phyloP scores from a whole-genome alignment of 2,329 filamentous ascomycete species.

The Cadophora luteo-olivacea region DNA sequence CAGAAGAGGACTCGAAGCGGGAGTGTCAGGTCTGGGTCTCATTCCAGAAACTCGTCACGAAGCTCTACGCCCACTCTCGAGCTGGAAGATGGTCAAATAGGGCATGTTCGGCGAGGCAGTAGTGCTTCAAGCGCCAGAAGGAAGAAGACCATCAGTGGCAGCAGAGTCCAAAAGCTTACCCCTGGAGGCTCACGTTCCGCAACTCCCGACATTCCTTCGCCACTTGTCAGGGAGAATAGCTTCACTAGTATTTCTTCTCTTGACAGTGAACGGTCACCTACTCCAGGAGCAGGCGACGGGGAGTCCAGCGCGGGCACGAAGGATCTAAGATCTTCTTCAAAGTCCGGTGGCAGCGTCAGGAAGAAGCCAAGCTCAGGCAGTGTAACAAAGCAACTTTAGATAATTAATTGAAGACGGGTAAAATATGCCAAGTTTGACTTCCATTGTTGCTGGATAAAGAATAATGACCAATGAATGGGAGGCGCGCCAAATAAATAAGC shows the following conservation, averaged over 20 bases:
- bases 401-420: slow-evolving; percentile 3
- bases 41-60: slow-evolving; percentile 46
- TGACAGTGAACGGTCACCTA: slow-evolving; percentile 39
- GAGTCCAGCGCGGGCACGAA: slow-evolving; percentile 27
- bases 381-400: slow-evolving; percentile 32
- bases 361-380: slow-evolving; percentile 27
- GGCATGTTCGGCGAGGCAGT: slow-evolving; percentile 40
- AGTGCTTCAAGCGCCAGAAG: slow-evolving; percentile 40
- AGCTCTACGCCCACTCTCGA: slow-evolving; percentile 45
- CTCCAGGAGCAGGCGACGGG: slow-evolving; percentile 33
- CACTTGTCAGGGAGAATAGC: slow-evolving; percentile 42
- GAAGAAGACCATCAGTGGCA: slow-evolving; percentile 37
- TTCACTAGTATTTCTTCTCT: slow-evolving; percentile 41
- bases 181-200: slow-evolving; percentile 40
- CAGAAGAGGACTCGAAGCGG: slow-evolving; percentile 40
- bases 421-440: background rate
- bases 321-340: slow-evolving; percentile 28
- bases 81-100: slow-evolving; percentile 38
- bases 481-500: background rate
- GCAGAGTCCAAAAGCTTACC: slow-evolving; percentile 36
- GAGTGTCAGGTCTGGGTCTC: slow-evolving; percentile 42
- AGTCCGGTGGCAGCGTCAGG: slow-evolving; percentile 26
- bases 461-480: background rate
- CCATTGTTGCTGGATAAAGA: background rate
- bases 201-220: slow-evolving; percentile 43